These are phyloP conservation scores for Mayamaea pseudoterrestris DNA, from an alignment of 108 stramenopile species.

Conservation along the genomic window DNA sequence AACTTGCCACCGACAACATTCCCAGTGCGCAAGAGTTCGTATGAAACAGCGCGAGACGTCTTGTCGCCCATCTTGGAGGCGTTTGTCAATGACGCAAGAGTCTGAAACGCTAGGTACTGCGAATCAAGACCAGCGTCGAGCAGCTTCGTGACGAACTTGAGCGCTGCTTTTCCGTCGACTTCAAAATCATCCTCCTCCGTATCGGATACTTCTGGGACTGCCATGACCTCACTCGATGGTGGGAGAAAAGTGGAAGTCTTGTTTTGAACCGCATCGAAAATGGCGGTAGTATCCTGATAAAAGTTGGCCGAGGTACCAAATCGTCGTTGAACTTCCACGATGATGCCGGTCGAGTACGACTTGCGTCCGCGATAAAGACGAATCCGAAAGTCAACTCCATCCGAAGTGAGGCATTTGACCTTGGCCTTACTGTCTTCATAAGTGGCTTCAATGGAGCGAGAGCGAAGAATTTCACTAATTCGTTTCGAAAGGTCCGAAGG, in stretches of 20 bases:
- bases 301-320: slow-evolving; percentile 35
- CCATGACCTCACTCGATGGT: not conserved
- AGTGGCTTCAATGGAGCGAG: slow-evolving; percentile 47
- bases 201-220: slow-evolving; percentile 34
- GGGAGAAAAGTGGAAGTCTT: slow-evolving; percentile 6
- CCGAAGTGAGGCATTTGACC: slow-evolving; percentile 35
- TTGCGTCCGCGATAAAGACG: slow-evolving; percentile 45
- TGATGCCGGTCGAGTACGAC: slow-evolving; percentile 35
- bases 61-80: slow-evolving; percentile 18
- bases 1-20: slow-evolving; percentile 26
- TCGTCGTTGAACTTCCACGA: slow-evolving; percentile 67
- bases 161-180: slow-evolving; percentile 15
- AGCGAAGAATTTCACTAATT: slow-evolving; percentile 37
- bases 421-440: slow-evolving; percentile 44
- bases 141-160: slow-evolving; percentile 34
- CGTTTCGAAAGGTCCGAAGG: slow-evolving; percentile 24
- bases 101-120: slow-evolving; percentile 33
- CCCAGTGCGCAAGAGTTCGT: slow-evolving; percentile 16
- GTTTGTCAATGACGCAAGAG: slow-evolving; percentile 29
- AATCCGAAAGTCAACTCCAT: slow-evolving; percentile 53
- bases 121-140: slow-evolving; percentile 31
- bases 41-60: slow-evolving; percentile 17
- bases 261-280: slow-evolving; percentile 51
- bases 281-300: slow-evolving; percentile 36
- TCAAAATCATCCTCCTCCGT: slow-evolving; percentile 20